A percentile compares a stretch with the other conserved stretches of the same genome.
phyloP scores from a whole-genome alignment of 1,284 basidiomycete genomes.

The Bjerkandera adusta region DNA sequence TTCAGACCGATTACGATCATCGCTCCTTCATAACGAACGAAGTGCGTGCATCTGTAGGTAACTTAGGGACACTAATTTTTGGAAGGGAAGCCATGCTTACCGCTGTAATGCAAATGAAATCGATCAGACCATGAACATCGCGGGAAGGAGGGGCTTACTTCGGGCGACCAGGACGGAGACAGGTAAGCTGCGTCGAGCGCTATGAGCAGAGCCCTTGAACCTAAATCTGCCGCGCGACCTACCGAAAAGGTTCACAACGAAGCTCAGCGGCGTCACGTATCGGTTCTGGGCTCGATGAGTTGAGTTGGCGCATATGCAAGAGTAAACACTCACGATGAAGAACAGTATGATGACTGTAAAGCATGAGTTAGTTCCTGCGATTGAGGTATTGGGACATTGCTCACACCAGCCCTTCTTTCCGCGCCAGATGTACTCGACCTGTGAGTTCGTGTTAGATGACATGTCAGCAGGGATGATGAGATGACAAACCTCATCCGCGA shows the following conservation, averaged over 20 bases:
- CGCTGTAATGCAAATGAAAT: neutral
- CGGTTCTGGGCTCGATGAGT: slow-evolving; percentile 10
- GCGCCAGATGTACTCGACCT: slow-evolving; percentile 51
- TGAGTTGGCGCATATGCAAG: neutral
- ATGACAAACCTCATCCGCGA: slow-evolving; percentile 40
- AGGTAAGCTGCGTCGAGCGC: no score
- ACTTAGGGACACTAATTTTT: neutral
- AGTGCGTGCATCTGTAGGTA: slow-evolving; percentile 38
- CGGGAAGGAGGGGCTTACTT: slow-evolving; percentile 29
- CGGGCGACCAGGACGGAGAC: slow-evolving; percentile 37
- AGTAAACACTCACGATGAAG: slow-evolving; percentile 37
- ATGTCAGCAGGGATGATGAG: neutral
- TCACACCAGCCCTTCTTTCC: slow-evolving; percentile 42
- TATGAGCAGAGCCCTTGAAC: slow-evolving; percentile 19
- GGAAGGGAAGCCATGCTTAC: neutral
- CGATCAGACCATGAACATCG: neutral
- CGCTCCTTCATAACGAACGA: slow-evolving; percentile 49
- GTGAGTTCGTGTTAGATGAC: neutral
- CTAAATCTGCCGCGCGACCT: no score
- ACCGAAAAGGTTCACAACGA: slow-evolving; percentile 48
- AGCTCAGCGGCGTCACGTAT: slow-evolving; percentile 49
- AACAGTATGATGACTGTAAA: slow-evolving; percentile 44
- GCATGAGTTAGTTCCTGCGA: no score
- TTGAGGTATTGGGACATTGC: slow-evolving; percentile 12
- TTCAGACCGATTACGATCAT: slow-evolving; percentile 48